A percentile compares a stretch with the other conserved stretches of the same genome.
These are phyloP conservation scores for Aotearoamyces nothofagi DNA, from an alignment of 2,329 filamentous ascomycete genomes.

Conservation along the genomic window DNA sequence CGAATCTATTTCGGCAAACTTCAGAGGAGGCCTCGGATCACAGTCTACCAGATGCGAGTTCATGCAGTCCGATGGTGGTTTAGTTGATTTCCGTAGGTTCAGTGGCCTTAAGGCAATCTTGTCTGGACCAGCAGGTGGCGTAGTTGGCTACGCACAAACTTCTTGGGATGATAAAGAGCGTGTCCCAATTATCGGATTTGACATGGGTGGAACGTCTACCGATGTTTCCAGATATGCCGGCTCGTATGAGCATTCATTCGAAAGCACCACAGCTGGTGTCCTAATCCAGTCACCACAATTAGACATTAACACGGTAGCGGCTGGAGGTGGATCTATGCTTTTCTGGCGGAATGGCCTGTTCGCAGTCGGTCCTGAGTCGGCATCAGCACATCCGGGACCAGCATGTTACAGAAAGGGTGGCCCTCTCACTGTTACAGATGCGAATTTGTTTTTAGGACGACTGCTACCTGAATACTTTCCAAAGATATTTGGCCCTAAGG, in stretches of 20 bases:
- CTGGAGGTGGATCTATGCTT: constrained; percentile 32
- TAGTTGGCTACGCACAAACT: constrained; percentile 50
- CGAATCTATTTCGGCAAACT: constrained; percentile 46
- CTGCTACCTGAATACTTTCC: constrained; percentile 82
- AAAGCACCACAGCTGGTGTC: constrained; percentile 64
- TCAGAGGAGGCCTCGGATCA: constrained; percentile 41
- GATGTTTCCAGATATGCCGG: constrained; percentile 54
- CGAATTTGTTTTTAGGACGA: constrained; percentile 71
- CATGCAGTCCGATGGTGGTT: constrained; percentile 38
- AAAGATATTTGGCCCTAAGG: constrained; percentile 82
- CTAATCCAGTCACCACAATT: constrained; percentile 67
- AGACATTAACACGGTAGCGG: constrained; percentile 54
- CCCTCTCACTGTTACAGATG: constrained; percentile 79
- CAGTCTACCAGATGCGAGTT: constrained; percentile 60
- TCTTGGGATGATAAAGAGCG: constrained; percentile 48
- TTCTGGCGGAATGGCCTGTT: constrained; percentile 58
- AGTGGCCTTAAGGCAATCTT: constrained; percentile 48
- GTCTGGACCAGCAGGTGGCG: constrained; percentile 51
- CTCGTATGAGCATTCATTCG: constrained; percentile 56
- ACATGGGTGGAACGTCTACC: constrained; percentile 53
- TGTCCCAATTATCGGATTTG: constrained; percentile 54
- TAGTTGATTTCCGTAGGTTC: constrained; percentile 37
- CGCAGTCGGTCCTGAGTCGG: constrained; percentile 47
- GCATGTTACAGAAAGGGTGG: constrained; percentile 84
- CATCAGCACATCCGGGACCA: constrained; percentile 70